Evolutionary conservation across 2,329 filamentous ascomycete species (phyloP).

Genomic region (Westerdykella ornata): DNA sequence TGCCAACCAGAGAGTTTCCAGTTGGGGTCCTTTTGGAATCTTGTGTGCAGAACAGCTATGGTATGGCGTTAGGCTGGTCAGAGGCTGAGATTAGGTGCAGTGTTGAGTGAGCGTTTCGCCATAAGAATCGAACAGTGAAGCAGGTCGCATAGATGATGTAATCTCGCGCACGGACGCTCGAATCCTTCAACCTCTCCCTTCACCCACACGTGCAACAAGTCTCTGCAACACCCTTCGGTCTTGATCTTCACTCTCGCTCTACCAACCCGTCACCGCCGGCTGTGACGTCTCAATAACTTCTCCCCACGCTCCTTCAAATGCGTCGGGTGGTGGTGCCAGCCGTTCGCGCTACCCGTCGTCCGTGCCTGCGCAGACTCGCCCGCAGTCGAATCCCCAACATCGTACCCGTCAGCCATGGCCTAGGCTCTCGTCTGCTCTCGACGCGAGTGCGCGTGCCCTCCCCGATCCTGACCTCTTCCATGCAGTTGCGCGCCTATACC

Average conservation of each 20-base stretch:
- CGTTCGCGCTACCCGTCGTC: conserved; percentile 61
- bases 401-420: conserved; percentile 39
- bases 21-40: no score
- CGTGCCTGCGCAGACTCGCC: conserved; percentile 54
- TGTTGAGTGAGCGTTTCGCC: no score
- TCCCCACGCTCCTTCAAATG: conserved; percentile 48
- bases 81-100: no score
- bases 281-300: conserved; percentile 6
- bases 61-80: no score
- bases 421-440: conserved; percentile 44
- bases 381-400: conserved; percentile 42
- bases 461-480: conserved; percentile 57
- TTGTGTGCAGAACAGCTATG: no score
- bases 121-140: no score
- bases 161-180: no score
- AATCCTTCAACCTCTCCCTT: no score
- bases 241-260: conserved; percentile 5
- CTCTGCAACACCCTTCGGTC: not conserved
- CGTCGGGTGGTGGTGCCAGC: conserved; percentile 64
- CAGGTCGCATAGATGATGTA: no score
- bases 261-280: not conserved
- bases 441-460: conserved; percentile 36
- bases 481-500: conserved; percentile 65
- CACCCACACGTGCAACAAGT: not conserved
- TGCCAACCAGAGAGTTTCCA: no score